Conservation (phyloP, 768 basidiomycete species). For the Lactifluus rugatus region DNA sequence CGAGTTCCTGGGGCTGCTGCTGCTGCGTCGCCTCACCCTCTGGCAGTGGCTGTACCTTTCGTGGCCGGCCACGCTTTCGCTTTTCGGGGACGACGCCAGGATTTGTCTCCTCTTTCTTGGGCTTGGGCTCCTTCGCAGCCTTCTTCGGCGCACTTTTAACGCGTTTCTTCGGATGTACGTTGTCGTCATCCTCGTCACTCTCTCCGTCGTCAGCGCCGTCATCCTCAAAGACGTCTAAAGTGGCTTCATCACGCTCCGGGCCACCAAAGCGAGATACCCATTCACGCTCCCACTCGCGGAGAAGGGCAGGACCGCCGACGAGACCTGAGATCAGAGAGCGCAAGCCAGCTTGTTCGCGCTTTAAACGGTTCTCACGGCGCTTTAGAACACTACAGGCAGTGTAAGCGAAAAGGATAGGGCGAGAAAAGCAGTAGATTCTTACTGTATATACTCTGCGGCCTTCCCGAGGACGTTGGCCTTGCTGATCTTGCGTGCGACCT, state of each 20-base stretch:
- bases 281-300: slow-evolving; percentile 67
- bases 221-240: slow-evolving; percentile 32
- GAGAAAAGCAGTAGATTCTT: slow-evolving; percentile 12
- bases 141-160: slow-evolving; percentile 35
- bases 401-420: neutral
- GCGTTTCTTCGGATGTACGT: slow-evolving; percentile 55
- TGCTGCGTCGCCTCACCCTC: slow-evolving; percentile 18
- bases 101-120: slow-evolving; percentile 25
- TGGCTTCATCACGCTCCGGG: slow-evolving; percentile 55
- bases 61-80: slow-evolving; percentile 74
- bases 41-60: slow-evolving; percentile 54
- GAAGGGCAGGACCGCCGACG: slow-evolving; percentile 61
- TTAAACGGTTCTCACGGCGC: slow-evolving; percentile 60
- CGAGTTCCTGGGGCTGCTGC: slow-evolving; percentile 18
- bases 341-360: slow-evolving; percentile 66
- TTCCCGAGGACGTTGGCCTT: slow-evolving; percentile 88
- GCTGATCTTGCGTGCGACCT: slow-evolving; percentile 82
- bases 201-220: slow-evolving; percentile 45
- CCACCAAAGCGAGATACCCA: slow-evolving; percentile 71
- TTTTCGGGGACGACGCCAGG: slow-evolving; percentile 49
- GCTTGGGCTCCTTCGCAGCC: slow-evolving; percentile 36
- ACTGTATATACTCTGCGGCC: slow-evolving; percentile 82
- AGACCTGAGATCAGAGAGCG: slow-evolving; percentile 59
- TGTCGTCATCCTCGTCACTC: slow-evolving; percentile 29
- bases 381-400: slow-evolving; percentile 53